A percentile compares a stretch with the other conserved stretches of the same genome.
Conservation (phyloP, 2,329 filamentous ascomycete genomes). For the Fusarium sp. region DNA sequence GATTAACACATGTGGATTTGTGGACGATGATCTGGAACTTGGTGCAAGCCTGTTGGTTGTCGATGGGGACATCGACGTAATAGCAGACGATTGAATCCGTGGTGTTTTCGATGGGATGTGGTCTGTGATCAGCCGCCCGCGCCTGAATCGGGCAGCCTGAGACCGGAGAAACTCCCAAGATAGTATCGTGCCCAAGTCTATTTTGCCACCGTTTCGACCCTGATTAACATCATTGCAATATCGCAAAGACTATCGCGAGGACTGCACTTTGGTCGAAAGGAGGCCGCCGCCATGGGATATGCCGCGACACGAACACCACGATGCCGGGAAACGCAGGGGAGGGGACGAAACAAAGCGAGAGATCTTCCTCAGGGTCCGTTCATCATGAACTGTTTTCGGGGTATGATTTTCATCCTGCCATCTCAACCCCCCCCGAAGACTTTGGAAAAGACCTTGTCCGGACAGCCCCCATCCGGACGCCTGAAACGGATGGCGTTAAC, state of each 20-base stretch:
- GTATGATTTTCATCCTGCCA: slow-evolving; percentile 3
- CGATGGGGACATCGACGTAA: slow-evolving; percentile 2
- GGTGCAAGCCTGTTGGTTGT: slow-evolving; percentile 6
- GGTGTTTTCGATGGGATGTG: slow-evolving; percentile 7
- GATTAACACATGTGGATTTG: slow-evolving; percentile 11
- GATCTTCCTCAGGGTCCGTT: slow-evolving; percentile 5
- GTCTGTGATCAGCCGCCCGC: not conserved
- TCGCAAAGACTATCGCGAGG: not conserved
- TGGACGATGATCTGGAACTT: slow-evolving; percentile 16
- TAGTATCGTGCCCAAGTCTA: not conserved
- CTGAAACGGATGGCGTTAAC: slow-evolving; percentile 9
- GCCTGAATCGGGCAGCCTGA: not conserved
- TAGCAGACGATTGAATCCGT: not conserved
- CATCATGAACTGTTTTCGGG: slow-evolving; percentile 7
- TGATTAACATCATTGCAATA: not conserved
- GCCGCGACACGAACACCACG: not conserved
- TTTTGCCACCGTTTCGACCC: slow-evolving; percentile 12
- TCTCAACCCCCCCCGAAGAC: not conserved
- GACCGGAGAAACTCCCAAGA: not conserved
- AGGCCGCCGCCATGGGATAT: not conserved
- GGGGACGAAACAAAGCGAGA: slow-evolving; percentile 1
- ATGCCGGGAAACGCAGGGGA: slow-evolving; percentile 1
- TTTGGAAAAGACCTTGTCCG: not conserved
- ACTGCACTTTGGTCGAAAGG: not conserved
- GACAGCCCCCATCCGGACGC: slow-evolving; percentile 2